phyloP scores from a whole-genome alignment of 2,329 filamentous ascomycete species.

The Exophiala phaeomuriformis region DNA sequence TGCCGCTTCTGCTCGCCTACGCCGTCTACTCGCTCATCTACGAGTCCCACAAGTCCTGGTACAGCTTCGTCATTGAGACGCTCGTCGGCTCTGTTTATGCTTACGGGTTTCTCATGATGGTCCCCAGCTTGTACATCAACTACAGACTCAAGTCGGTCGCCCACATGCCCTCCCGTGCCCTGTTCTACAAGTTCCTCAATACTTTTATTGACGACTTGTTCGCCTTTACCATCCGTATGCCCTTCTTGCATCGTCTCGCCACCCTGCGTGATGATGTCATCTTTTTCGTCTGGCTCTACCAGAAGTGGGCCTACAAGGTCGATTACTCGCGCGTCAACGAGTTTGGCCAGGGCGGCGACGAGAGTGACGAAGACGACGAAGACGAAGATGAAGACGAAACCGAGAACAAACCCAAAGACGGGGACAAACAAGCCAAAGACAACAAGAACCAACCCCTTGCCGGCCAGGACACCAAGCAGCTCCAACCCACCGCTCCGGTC shows the following conservation, averaged over 20 bases:
- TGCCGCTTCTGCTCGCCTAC: slow-evolving; percentile 82
- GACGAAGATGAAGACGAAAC: slow-evolving; percentile 36
- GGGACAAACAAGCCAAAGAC: background rate
- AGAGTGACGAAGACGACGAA: slow-evolving; percentile 56
- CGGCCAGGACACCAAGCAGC: slow-evolving; percentile 24
- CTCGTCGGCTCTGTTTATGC: slow-evolving; percentile 94
- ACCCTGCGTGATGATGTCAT: slow-evolving; percentile 94
- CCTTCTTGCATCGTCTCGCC: slow-evolving; percentile 80
- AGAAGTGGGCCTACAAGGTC: slow-evolving; percentile 83
- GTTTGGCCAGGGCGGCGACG: slow-evolving; percentile 97
- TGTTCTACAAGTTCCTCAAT: slow-evolving; percentile 98
- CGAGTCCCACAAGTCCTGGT: slow-evolving; percentile 96
- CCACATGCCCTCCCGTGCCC: slow-evolving; percentile 92
- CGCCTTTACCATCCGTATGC: slow-evolving; percentile 99
- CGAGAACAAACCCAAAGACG: slow-evolving; percentile 4
- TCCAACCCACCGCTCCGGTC: slow-evolving; percentile 22
- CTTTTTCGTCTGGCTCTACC: slow-evolving; percentile 96
- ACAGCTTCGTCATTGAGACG: slow-evolving; percentile 89
- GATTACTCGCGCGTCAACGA: slow-evolving; percentile 93
- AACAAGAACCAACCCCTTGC: slow-evolving; percentile 14
- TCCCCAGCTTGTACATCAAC: slow-evolving; percentile 96
- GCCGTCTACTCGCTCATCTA: slow-evolving; percentile 87
- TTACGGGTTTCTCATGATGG: slow-evolving; percentile 99
- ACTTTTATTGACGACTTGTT: slow-evolving; percentile 99
- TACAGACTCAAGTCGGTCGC: slow-evolving; percentile 83